Evolutionary conservation across 768 basidiomycete genomes (phyloP), one percentile per base, ranked within the genome.

Genomic region (Lactarius psammicola): DNA sequence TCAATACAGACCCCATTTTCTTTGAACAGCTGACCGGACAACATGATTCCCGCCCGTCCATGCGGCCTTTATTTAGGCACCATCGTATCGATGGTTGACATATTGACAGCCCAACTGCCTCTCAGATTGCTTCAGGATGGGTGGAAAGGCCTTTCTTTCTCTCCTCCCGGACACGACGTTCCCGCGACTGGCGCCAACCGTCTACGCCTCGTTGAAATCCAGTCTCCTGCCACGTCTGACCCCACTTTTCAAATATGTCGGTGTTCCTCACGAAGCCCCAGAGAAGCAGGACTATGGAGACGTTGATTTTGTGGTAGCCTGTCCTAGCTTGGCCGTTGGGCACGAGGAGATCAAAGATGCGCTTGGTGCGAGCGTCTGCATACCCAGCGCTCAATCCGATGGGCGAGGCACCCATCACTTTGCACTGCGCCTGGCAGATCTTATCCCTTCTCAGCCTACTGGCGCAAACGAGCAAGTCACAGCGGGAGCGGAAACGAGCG

Each of bases 271-370:
- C 8, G 88, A 90, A 74, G 85, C 82, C 10, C 89, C 88, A 17
- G 85, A 81, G 68, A 91, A 91, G 72, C 53, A 60, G 0, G 84
- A 86, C 72, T 78, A 88, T 67, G 89, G 89, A 1, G 90, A 92
- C 71, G 71, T 92, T 28, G 90, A 91, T 72, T 82, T 89, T 59
- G 74, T 87, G 26, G 88, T 88, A 4, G 78, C 81, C 42, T 68
- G 71, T n/a, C 84, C 88, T 9, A 76, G 70, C 36, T 51, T 56
- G 0, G 65, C 71, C 13, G 26, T 68, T 15, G 60, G 40, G 8
- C 70, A 59, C 26, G 69, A 69, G 31, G 68, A 71, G 33, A 59
- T 77, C 5, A 76, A 80, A 68, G 60, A 64, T 4, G 72, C 78
- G 18, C 75, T 89, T 6, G 80, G 82, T 10, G 87, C 87, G 18